phyloP scores from a whole-genome alignment of 129 eudicot species.

The Glebionis coronaria region DNA sequence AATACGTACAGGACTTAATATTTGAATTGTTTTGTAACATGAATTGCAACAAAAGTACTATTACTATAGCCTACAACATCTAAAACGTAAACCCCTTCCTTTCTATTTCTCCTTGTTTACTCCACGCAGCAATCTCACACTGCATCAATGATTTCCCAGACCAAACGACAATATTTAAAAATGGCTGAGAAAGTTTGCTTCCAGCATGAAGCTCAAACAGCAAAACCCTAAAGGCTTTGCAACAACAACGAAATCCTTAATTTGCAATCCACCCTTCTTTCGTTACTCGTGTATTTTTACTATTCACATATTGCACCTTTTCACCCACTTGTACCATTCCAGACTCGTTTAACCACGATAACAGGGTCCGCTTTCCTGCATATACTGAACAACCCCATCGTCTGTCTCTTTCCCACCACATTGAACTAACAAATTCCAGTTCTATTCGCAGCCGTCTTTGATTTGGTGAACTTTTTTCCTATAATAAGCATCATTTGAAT shows the following conservation, averaged over 20 bases:
- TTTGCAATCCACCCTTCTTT: conserved; percentile 94
- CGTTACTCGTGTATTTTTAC: conserved; percentile 63
- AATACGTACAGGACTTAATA: too few species aligned
- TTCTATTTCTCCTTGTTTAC: conserved; percentile 61
- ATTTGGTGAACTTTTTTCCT: conserved; percentile 27
- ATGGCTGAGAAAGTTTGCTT: conserved; percentile 78
- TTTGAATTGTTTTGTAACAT: too few species aligned
- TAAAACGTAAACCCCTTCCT: conserved; percentile 47
- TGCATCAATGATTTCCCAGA: conserved; percentile 73
- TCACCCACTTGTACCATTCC: conserved; percentile 60
- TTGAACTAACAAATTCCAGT: conserved; percentile 61
- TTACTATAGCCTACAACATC: conserved; percentile 64
- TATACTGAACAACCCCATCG: conserved; percentile 67
- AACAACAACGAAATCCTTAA: conserved; percentile 90
- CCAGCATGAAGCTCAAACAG: conserved; percentile 98
- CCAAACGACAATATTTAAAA: conserved; percentile 54
- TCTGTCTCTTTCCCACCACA: conserved; percentile 46
- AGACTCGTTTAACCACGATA: conserved; percentile 82
- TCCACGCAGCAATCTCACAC: conserved; percentile 91
- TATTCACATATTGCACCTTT: conserved; percentile 82
- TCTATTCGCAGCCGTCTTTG: conserved; percentile 16
- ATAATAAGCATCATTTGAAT: neutral
- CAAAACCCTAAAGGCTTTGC: conserved; percentile 68
- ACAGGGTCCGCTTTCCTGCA: conserved; percentile 73
- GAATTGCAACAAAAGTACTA: too few species aligned